Evolutionary conservation across 768 basidiomycete species (phyloP), one percentile per base, ranked within the genome.

Genomic region (Podaxis sp.): DNA sequence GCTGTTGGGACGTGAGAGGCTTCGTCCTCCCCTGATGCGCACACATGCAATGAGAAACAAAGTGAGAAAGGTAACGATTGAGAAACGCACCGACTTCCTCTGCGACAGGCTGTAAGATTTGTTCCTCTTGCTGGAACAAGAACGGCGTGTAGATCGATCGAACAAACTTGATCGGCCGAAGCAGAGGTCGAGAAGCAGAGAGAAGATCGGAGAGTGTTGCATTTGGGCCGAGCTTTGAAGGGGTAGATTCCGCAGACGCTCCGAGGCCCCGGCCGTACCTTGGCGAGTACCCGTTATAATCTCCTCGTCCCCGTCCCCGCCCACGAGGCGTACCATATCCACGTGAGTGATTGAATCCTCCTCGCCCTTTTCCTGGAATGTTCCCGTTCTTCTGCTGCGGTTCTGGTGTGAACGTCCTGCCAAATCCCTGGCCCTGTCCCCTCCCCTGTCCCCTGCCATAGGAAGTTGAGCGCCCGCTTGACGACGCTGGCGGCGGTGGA

Each of bases 161-260:
- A 12, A 93, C 89, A 66, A 94, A 93, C 12, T 75, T 74, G 66
- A 94, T 76, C 0, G 91, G 91, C n/a, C 78, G 77, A 17, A 93
- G 76, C 0, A 86, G 75, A 1, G 89, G 90, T 30, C 91, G 75
- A 41, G 85, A 82, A 26, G 80, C 74, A 63, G 83, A 79, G 7
- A 90, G 75, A 48, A 87, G 80, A 77, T n/a, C 69, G 49, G 58
- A 58, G 17, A 57, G 54, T 0, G 58, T 63, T 26, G 51, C 40
- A 8, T 49, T 60, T 30, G 56, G 22, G 26, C 56, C 33, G 13
- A 8, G 40, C 11, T 64, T 66, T 46, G 62, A 46, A 4, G 67
- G 68, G 17, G 70, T 69, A 0, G 69, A 65, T 24, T 72, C 71
- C 33, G 71, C 70, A 0, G 74, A 74, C 40, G 73, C 74, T 1